phyloP scores from a whole-genome alignment of 2,329 filamentous ascomycete genomes.

The Fusarium beomiforme region DNA sequence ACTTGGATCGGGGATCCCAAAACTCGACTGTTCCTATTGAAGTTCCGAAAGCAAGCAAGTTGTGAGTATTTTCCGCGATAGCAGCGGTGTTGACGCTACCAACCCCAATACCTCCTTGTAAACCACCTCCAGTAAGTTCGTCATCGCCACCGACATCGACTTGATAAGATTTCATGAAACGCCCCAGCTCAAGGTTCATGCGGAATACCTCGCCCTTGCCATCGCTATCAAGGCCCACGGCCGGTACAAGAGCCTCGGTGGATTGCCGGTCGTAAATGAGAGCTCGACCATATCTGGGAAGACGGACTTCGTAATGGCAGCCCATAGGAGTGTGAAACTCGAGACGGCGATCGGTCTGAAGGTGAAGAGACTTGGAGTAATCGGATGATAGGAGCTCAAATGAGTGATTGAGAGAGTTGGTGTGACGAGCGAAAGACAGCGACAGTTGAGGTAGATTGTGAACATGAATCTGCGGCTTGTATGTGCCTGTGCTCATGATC shows the following conservation, averaged over 20 bases:
- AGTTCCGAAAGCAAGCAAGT: slow-evolving; percentile 91
- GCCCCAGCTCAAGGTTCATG: slow-evolving; percentile 88
- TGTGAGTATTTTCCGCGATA: slow-evolving; percentile 89
- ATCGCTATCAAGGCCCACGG: slow-evolving; percentile 87
- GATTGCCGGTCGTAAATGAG: slow-evolving; percentile 84
- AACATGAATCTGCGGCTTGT: slow-evolving; percentile 80
- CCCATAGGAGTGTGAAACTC: slow-evolving; percentile 93
- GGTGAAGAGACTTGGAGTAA: slow-evolving; percentile 92
- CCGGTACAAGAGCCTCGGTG: slow-evolving; percentile 85
- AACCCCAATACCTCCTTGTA: slow-evolving; percentile 87
- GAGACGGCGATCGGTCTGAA: slow-evolving; percentile 89
- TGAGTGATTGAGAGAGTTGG: slow-evolving; percentile 88
- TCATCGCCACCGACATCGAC: slow-evolving; percentile 90
- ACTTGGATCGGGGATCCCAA: slow-evolving; percentile 89
- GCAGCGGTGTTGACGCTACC: slow-evolving; percentile 89
- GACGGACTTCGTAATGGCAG: slow-evolving; percentile 86
- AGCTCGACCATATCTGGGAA: slow-evolving; percentile 93
- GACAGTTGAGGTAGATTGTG: slow-evolving; percentile 94
- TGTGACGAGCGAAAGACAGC: slow-evolving; percentile 93
- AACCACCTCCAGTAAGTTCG: slow-evolving; percentile 72
- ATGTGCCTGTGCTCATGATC: slow-evolving; percentile 92
- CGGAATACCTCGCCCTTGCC: slow-evolving; percentile 93
- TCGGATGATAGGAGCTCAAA: slow-evolving; percentile 90
- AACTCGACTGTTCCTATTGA: slow-evolving; percentile 96
- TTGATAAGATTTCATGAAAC: slow-evolving; percentile 95